phyloP scores from a whole-genome alignment of 2,329 filamentous ascomycete species.

The Truncatella angustata region DNA sequence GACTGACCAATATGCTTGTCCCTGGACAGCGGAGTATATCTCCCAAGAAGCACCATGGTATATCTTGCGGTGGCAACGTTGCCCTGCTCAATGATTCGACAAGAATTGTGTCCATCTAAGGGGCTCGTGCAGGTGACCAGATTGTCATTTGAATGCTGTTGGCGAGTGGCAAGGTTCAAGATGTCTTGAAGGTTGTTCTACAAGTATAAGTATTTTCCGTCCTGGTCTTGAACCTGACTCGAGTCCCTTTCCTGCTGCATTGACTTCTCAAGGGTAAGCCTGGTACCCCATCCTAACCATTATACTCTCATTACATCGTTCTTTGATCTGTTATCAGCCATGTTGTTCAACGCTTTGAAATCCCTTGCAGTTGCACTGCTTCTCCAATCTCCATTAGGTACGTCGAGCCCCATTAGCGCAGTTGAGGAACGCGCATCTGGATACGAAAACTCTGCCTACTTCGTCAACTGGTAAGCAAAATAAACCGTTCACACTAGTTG shows the following conservation, averaged over 20 bases:
- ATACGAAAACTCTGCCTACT: conserved; percentile 46
- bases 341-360: conserved; percentile 3
- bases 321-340: neutral
- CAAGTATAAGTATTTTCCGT: neutral
- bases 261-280: neutral
- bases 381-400: conserved; percentile 1
- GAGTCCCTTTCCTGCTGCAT: neutral
- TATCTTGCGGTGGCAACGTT: neutral
- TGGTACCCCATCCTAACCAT: neutral
- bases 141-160: neutral
- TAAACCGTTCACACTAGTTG: neutral
- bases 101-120: neutral
- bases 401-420: neutral
- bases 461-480: conserved; percentile 44
- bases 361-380: neutral
- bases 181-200: neutral
- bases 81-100: neutral
- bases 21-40: neutral
- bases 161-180: neutral
- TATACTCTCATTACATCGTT: neutral
- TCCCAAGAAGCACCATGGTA: neutral
- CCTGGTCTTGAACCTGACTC: neutral
- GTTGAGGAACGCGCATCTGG: conserved; percentile 22
- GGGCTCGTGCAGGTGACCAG: neutral
- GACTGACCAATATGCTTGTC: neutral